Percentiles rank a stretch among this genome's conserved stretches.
These are phyloP conservation scores for Aciculosporium take DNA, from an alignment of 2,329 filamentous ascomycete genomes.

Conservation along the genomic window DNA sequence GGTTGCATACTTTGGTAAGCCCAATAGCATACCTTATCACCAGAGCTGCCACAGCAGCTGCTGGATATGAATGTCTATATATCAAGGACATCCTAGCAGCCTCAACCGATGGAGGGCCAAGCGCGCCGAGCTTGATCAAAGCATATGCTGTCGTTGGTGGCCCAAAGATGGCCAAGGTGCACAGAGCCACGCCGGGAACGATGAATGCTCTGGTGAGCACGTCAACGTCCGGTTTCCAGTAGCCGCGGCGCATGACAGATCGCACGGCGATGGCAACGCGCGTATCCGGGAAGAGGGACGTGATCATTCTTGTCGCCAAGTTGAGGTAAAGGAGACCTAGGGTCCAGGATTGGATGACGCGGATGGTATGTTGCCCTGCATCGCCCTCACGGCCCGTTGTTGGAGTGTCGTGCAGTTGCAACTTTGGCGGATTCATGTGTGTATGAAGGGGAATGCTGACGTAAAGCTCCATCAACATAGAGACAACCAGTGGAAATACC, in stretches of 20 bases:
- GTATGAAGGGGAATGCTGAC: slow-evolving; percentile 76
- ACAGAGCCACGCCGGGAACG: slow-evolving; percentile 55
- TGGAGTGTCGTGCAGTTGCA: slow-evolving; percentile 14
- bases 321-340: slow-evolving; percentile 83
- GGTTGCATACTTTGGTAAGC: slow-evolving; percentile 46
- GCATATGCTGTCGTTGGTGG: slow-evolving; percentile 45
- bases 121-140: slow-evolving; percentile 14
- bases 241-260: slow-evolving; percentile 60
- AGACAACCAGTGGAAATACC: slow-evolving; percentile 69
- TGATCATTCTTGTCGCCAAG: slow-evolving; percentile 55
- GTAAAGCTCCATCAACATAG: slow-evolving; percentile 75
- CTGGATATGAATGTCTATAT: slow-evolving; percentile 56
- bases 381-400: slow-evolving; percentile 7
- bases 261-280: slow-evolving; percentile 61
- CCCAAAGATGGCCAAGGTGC: slow-evolving; percentile 43
- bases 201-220: slow-evolving; percentile 78
- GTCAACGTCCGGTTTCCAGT: slow-evolving; percentile 61
- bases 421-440: slow-evolving; percentile 40
- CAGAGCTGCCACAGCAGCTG: slow-evolving; percentile 36
- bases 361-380: slow-evolving; percentile 49
- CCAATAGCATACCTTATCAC: slow-evolving; percentile 29
- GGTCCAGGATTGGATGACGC: slow-evolving; percentile 88
- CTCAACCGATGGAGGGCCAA: slow-evolving; percentile 13
- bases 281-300: slow-evolving; percentile 52
- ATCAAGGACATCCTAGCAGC: slow-evolving; percentile 22